Conservation (phyloP, 1,139 yeast genomes). For the Geotrichum klebahnii region DNA sequence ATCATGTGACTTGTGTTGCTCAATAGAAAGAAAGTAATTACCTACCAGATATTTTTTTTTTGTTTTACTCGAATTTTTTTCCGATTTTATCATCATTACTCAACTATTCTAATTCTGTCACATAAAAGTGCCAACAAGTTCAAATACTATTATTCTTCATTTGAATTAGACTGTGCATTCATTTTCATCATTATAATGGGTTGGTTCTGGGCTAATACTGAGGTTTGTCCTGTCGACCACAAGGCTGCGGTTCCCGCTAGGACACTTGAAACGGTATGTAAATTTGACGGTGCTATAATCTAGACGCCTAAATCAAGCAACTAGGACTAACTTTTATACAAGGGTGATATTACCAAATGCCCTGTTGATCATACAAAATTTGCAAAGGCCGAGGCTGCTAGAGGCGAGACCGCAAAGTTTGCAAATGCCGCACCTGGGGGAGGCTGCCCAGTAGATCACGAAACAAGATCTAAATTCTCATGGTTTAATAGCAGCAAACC, state of each 20-base stretch:
- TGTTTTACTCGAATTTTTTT: background rate
- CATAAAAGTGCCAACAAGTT: background rate
- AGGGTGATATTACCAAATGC: slow-evolving; percentile 36
- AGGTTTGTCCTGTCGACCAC: slow-evolving; percentile 13
- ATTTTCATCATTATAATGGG: slow-evolving; percentile 12
- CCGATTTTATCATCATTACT: background rate
- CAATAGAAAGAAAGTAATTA: background rate
- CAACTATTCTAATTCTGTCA: background rate
- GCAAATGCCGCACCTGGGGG: slow-evolving; percentile 15
- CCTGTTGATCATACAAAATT: slow-evolving; percentile 45
- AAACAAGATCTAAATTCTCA: slow-evolving; percentile 25
- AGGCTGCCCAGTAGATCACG: slow-evolving; percentile 40
- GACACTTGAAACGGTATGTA: background rate
- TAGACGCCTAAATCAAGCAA: background rate
- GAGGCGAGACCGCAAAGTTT: slow-evolving; percentile 6
- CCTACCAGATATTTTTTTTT: background rate
- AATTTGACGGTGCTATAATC: background rate
- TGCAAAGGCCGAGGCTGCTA: slow-evolving; percentile 14
- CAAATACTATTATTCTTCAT: background rate
- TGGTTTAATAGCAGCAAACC: slow-evolving; percentile 26
- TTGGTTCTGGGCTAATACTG: slow-evolving; percentile 20
- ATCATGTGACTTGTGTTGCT: too few relatives aligned
- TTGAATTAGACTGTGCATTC: background rate
- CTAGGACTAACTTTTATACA: background rate
- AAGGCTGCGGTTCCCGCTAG: slow-evolving; percentile 1